These are phyloP conservation scores for Lineolata rhizophorae DNA, from an alignment of 495 filamentous ascomycete species.

Conservation along the genomic window DNA sequence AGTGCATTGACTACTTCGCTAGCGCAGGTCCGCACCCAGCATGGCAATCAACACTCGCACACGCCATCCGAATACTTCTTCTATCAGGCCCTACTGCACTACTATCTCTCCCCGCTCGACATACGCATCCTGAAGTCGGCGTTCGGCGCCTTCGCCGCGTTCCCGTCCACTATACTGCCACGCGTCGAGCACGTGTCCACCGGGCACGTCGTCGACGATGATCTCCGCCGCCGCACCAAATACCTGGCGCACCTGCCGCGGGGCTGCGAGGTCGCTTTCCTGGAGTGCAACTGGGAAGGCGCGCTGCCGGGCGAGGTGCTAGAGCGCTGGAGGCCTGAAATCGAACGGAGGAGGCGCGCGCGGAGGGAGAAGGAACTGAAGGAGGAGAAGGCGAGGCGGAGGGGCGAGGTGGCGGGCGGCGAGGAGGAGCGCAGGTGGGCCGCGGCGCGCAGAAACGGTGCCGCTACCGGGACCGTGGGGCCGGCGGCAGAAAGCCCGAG, in stretches of 20 bases:
- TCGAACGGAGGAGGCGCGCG: constrained; percentile 52
- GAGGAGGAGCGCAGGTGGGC: constrained; percentile 13
- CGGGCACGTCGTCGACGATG: constrained; percentile 79
- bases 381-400: constrained; percentile 75
- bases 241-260: constrained; percentile 82
- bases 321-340: constrained; percentile 48
- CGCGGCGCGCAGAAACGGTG: neutral
- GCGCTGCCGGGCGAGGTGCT: constrained; percentile 58
- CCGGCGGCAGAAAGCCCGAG: neutral
- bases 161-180: constrained; percentile 79
- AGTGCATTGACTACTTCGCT: constrained; percentile 9
- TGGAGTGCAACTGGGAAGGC: constrained; percentile 96
- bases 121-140: constrained; percentile 85
- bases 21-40: constrained; percentile 20
- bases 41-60: constrained; percentile 13
- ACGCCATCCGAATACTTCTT: constrained; percentile 46
- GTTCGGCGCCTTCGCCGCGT: constrained; percentile 61
- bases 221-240: constrained; percentile 64
- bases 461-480: neutral
- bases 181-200: constrained; percentile 81
- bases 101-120: constrained; percentile 83
- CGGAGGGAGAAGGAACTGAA: constrained; percentile 72
- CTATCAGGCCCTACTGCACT: constrained; percentile 74
- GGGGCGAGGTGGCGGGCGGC: constrained; percentile 70
- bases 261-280: constrained; percentile 79